Conservation (phyloP, 2,329 filamentous ascomycete genomes). For the Capronia coronata region DNA sequence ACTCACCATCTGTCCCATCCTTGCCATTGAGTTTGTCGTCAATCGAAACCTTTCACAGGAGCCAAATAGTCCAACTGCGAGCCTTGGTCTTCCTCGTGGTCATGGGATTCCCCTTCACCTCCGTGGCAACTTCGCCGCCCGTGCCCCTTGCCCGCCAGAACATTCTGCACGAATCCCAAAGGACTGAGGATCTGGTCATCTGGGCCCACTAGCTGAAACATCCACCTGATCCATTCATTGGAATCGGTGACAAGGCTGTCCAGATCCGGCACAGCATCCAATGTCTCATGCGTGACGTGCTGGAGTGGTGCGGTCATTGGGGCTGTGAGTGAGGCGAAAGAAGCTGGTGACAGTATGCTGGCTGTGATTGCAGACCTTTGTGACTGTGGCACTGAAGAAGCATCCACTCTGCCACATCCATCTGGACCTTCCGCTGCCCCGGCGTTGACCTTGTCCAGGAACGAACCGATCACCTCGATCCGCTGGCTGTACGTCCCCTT, state of each 20-base stretch:
- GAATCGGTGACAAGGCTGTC: conserved; percentile 13
- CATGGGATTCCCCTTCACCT: neutral
- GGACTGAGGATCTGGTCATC: conserved; percentile 11
- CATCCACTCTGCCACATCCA: neutral
- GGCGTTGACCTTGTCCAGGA: conserved; percentile 16
- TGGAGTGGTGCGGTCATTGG: conserved; percentile 7
- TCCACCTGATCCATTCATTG: conserved; percentile 16
- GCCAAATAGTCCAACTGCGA: conserved; percentile 13
- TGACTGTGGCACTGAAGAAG: neutral
- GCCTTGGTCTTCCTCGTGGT: neutral
- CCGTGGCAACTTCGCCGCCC: neutral
- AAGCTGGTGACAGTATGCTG: neutral
- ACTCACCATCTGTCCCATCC: neutral
- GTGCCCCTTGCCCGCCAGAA: conserved; percentile 16
- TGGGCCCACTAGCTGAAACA: conserved; percentile 11
- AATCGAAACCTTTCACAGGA: conserved; percentile 8
- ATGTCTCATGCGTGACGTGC: conserved; percentile 8
- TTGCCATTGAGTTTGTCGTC: neutral
- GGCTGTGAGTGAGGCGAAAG: neutral
- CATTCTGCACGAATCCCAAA: conserved; percentile 21
- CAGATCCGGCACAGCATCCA: conserved; percentile 11
- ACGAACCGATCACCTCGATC: conserved; percentile 16
- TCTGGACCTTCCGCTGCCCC: conserved; percentile 4
- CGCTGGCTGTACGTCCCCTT: conserved; percentile 24
- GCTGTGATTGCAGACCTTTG: neutral